These are phyloP conservation scores for Patellaria atrata DNA, from an alignment of 495 filamentous ascomycete genomes.

Conservation along the genomic window DNA sequence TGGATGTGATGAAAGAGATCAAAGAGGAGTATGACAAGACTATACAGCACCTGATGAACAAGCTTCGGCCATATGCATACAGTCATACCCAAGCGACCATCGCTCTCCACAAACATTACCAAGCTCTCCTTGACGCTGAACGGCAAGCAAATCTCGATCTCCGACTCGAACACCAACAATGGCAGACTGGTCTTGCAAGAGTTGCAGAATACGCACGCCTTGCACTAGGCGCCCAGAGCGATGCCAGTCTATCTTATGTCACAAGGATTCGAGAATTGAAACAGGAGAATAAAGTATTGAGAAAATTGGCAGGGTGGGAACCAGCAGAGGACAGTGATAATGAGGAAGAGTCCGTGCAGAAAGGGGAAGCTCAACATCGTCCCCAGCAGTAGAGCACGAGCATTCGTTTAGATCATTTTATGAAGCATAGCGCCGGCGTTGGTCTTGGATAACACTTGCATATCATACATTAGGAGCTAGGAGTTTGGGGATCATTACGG, in stretches of 20 bases:
- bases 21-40: no score
- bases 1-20: no score
- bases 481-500: no score
- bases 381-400: no score
- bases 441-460: no score
- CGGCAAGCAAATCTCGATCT: constrained; percentile 42
- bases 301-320: constrained; percentile 23
- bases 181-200: constrained; percentile 36
- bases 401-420: no score
- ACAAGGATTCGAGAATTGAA: constrained; percentile 19
- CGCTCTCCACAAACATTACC: constrained; percentile 44
- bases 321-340: constrained; percentile 13
- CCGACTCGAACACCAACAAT: constrained; percentile 48
- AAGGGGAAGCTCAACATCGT: not conserved
- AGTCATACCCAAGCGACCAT: constrained; percentile 45
- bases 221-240: constrained; percentile 18
- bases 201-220: constrained; percentile 18
- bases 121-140: constrained; percentile 41
- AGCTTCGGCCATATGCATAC: constrained; percentile 47
- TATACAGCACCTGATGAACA: constrained; percentile 37
- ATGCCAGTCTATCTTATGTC: constrained; percentile 14
- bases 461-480: no score
- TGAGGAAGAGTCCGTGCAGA: constrained; percentile 17
- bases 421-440: no score
- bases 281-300: constrained; percentile 26